These are phyloP conservation scores for Xylaria intraflava DNA, from an alignment of 495 filamentous ascomycete species.

Conservation along the genomic window DNA sequence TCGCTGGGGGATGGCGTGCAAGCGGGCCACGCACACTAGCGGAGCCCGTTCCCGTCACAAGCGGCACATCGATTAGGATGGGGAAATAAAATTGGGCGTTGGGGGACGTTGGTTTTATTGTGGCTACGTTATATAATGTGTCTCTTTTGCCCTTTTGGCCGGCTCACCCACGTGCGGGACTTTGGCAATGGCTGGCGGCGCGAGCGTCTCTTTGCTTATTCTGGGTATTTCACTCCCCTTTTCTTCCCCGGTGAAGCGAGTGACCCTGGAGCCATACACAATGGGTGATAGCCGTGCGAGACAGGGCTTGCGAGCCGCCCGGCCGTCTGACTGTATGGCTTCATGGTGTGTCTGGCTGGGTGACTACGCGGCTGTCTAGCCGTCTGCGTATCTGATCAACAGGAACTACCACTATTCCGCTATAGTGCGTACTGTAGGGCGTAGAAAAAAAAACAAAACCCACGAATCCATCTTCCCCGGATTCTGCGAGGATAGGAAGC, in stretches of 20 bases:
- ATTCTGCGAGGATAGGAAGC: slow-evolving; percentile 7
- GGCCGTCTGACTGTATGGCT: too few relatives aligned
- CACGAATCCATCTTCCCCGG: slow-evolving; percentile 10
- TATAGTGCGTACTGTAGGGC: neutral
- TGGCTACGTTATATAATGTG: neutral
- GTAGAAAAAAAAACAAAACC: neutral
- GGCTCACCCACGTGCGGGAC: too few relatives aligned
- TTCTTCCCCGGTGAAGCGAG: neutral
- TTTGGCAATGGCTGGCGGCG: too few relatives aligned
- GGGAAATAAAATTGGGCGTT: neutral
- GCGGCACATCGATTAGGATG: neutral
- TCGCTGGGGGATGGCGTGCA: neutral
- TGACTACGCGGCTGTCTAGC: too few relatives aligned
- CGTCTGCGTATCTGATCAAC: too few relatives aligned
- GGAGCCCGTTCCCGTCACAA: slow-evolving; percentile 10
- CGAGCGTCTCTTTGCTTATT: too few relatives aligned
- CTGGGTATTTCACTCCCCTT: too few relatives aligned
- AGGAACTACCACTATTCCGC: neutral
- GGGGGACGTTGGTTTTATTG: neutral
- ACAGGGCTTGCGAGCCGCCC: too few relatives aligned
- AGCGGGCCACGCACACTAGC: slow-evolving; percentile 13
- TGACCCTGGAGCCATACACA: too few relatives aligned
- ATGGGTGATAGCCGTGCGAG: too few relatives aligned
- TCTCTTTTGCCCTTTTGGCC: neutral
- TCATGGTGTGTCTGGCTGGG: too few relatives aligned